Base-by-base conservation (phyloP, 2,329 filamentous ascomycete genomes). In the Penicillium sp. region DNA sequence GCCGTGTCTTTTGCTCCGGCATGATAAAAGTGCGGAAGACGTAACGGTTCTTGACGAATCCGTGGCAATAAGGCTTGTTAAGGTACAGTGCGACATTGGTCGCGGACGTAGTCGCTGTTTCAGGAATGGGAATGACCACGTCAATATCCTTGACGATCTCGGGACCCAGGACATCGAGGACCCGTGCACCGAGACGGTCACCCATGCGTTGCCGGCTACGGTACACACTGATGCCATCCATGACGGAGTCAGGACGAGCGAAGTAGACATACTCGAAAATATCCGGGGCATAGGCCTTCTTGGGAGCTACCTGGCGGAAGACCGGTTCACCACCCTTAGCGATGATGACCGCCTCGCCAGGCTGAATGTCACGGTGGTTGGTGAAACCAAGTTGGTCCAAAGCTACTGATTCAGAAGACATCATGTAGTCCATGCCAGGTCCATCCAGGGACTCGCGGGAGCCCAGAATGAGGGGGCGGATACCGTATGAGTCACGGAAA, bases 201-300 rank as follows among this genome's bases (percentile, higher is more conserved):
- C 92, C 92, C 92, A 96, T 96, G 65, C 90, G 89, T 69, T 93
- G 87, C 50, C 92, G 85, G 64, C 88, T 91, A 63, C 86, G 85
- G 69, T 96, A 86, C 26, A 97, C 89, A 54, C 89, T 91, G 62
- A 96, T 95, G 18, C 90, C 91, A 68, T 96, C 92, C 55, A 96
- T 93, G 64, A 87, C 81, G 0, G 85, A 87, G 72, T 96, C 92
- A 0, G 90, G 90, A 2, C 92, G 82, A 14, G 90, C 88, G 66
- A 96, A 92, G 77, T 96, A 96, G 56, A 96, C 88, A 61, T 87
- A 91, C 74, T 95, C 90, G 67, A 95, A 94, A 59, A 91, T 89
- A 71, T 96, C 92, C 1, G 91, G 91, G 2, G 89, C 86, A 69
- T 96, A 96, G 16, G 82, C 80, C 65, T 83, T 81, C 63, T 82